Conservation (phyloP, 805 yeast genomes). For the Ascoidea asiatica region DNA sequence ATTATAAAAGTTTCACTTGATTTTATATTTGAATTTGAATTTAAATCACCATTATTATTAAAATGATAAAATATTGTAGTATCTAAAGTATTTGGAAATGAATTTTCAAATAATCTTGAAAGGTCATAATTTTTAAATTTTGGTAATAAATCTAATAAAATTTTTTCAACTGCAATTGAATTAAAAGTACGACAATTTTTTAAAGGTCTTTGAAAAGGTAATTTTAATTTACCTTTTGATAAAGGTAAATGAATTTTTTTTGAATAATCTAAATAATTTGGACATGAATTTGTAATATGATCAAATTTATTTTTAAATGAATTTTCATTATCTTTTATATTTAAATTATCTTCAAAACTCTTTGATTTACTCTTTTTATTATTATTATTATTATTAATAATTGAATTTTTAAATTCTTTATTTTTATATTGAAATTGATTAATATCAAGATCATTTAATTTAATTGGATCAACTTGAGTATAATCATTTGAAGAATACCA, state of each 20-base stretch:
- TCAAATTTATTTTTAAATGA: not conserved
- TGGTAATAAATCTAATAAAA: constrained; percentile 36
- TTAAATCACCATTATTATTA: constrained; percentile 9
- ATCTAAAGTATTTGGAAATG: constrained; percentile 79
- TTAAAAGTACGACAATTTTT: constrained; percentile 59
- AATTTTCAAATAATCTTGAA: constrained; percentile 64
- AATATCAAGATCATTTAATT: not conserved
- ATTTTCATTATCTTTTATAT: not conserved
- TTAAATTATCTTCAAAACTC: not conserved
- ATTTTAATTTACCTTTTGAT: constrained; percentile 36
- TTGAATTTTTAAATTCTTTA: not conserved
- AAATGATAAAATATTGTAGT: constrained; percentile 72
- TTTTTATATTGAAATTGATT: no score
- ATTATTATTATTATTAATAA: no score
- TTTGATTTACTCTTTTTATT: no score
- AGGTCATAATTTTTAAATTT: constrained; percentile 50
- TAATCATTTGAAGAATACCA: not conserved
- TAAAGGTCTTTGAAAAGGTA: constrained; percentile 71
- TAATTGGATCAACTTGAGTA: not conserved
- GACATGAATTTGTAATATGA: constrained; percentile 25
- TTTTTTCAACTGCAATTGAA: constrained; percentile 46
- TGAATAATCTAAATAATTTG: constrained; percentile 52
- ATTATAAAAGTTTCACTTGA: constrained; percentile 51
- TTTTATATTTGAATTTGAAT: not conserved
- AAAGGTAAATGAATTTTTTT: constrained; percentile 39